phyloP scores from a whole-genome alignment of 1,284 basidiomycete genomes.

The Trichosporon sp. region DNA sequence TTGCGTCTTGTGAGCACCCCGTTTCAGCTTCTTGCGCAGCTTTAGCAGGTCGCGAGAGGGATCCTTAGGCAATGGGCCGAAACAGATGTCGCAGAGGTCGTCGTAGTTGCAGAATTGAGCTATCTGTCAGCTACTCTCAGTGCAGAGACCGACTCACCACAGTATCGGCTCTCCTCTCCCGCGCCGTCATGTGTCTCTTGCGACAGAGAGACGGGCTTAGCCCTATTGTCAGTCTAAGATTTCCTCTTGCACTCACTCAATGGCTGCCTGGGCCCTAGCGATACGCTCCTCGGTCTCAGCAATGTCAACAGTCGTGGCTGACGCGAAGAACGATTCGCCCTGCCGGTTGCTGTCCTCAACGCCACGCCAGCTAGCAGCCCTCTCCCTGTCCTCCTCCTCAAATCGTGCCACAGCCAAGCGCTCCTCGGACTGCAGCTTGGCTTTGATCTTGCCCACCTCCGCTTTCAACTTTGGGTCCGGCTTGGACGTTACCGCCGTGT shows the following conservation, averaged over 20 bases:
- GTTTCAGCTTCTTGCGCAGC: not conserved
- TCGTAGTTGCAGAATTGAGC: slow-evolving; percentile 1
- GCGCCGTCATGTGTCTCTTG: not conserved
- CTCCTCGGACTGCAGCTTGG: not conserved
- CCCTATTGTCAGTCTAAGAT: not conserved
- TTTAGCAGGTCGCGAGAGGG: slow-evolving; percentile 16
- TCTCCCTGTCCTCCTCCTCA: not conserved
- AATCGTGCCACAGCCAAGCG: not conserved
- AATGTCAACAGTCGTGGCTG: not conserved
- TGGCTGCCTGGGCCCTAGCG: not conserved
- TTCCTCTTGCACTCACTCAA: not conserved
- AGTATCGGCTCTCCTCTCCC: slow-evolving; percentile 5
- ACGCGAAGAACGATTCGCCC: not conserved
- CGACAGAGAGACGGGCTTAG: not conserved
- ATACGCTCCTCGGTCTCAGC: not conserved
- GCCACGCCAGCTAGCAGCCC: not conserved
- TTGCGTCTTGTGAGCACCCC: not conserved
- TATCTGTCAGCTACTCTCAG: not conserved
- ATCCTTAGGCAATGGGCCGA: slow-evolving; percentile 21
- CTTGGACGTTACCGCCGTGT: not conserved
- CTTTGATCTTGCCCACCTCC: not conserved
- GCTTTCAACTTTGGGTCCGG: not conserved
- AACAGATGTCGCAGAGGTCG: slow-evolving; percentile 23
- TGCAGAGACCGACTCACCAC: not conserved
- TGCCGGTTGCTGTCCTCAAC: not conserved